Base-by-base conservation (phyloP, 352 stramenopile genomes). In the Blastocystis sp. region DNA sequence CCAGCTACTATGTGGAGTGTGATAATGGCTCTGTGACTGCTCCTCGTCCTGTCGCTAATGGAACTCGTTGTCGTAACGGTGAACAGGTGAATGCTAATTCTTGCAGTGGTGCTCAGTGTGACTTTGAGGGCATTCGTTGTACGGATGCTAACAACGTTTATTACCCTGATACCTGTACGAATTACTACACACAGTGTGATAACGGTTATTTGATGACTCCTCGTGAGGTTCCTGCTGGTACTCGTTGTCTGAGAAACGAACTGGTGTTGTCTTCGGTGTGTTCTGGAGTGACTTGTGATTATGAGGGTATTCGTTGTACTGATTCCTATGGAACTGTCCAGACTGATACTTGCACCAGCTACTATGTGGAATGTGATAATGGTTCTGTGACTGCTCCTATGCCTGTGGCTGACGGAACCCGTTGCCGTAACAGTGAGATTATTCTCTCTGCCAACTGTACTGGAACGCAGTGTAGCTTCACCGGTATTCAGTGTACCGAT, bases 1-100 rank as follows among this genome's bases (percentile, higher is more conserved):
- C 77, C 12, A 69, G 67, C 58, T 78, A 78, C 39, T 87, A 77
- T n/a, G 77, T 77, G 2, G 59, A 87, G 65, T 87, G 77, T 54
- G 65, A 65, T 54, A 63, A 87, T 51, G 77, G 77, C 1, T 24
- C 21, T 19, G n/a, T n/a, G 7, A 29, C 27, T 32, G 39, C 51
- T 19, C 77, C 77, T 29, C 77, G 65, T 42, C 52, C 77, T 43
- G 77, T 87, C 9, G 77, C 77, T n/a, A 54, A 87, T 12, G 77
- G 77, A n/a, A 78, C 77, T 7, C 71, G 67, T 21, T 87, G 77
- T 29, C 56, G 57, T 29, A 87, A 87, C 32, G 58, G 58, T 32
- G 39, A 66, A n/a, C 19, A 54, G 27, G 29, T 87, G 0, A 24
- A 29, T 63, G 32, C 39, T 37, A 32, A 32, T 16, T 12, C 71